These are phyloP conservation scores for Scenedesmus sp. DNA, from an alignment of 163 green algal species.

Conservation along the genomic window DNA sequence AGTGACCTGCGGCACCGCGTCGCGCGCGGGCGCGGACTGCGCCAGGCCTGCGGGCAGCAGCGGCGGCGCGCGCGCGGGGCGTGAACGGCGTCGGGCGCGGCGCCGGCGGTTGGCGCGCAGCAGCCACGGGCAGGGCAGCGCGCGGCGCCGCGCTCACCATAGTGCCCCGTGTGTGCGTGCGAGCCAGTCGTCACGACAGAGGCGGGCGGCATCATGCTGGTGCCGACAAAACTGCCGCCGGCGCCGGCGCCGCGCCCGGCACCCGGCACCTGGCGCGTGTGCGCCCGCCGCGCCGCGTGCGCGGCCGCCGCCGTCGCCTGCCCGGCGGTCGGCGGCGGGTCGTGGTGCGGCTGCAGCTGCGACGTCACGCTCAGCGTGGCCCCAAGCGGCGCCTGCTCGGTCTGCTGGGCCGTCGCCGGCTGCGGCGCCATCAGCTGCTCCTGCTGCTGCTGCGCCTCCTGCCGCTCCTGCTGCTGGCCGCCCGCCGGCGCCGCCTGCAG, in stretches of 20 bases:
- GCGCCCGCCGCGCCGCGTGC: background rate
- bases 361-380: constrained; percentile 31
- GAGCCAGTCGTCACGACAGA: constrained; percentile 25
- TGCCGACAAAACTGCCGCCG: background rate
- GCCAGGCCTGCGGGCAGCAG: background rate
- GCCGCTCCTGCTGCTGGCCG: background rate
- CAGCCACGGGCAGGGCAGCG: background rate
- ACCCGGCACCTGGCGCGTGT: background rate
- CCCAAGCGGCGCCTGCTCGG: background rate
- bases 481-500: background rate
- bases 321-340: background rate
- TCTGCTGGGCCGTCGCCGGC: constrained; percentile 12
- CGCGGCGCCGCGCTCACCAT: background rate
- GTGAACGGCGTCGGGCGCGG: too few relatives aligned
- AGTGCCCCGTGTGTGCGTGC: background rate
- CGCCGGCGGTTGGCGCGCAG: too few relatives aligned
- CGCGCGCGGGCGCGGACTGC: constrained; percentile 5
- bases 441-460: constrained; percentile 9
- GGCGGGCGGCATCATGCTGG: background rate
- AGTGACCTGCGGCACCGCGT: constrained; percentile 38
- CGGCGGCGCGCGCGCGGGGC: too few relatives aligned
- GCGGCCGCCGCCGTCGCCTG: background rate
- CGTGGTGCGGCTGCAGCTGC: constrained; percentile 28
- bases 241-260: too few relatives aligned
- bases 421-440: background rate